These are phyloP conservation scores for Lycium barbarum DNA, from an alignment of 257 asterid genomes.

Conservation along the genomic window DNA sequence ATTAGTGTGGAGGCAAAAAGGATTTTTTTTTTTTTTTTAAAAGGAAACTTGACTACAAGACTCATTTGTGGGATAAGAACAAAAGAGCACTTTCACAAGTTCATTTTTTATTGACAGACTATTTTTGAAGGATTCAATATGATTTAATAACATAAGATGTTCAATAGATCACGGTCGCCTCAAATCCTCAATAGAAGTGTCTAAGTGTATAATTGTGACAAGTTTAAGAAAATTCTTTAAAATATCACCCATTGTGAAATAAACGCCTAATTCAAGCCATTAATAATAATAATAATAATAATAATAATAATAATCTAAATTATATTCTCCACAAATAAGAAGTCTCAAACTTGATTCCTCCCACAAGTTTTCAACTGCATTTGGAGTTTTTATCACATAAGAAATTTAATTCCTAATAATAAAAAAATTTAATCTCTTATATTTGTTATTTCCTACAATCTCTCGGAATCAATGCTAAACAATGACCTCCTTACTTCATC, in stretches of 20 bases:
- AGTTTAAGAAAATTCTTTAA: neutral
- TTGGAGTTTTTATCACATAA: neutral
- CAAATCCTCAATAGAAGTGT: neutral
- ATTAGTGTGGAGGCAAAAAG: neutral
- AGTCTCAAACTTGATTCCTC: neutral
- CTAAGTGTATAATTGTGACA: too few relatives aligned
- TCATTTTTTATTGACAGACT: neutral
- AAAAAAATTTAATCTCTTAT: neutral
- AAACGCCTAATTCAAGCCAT: neutral
- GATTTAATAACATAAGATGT: neutral
- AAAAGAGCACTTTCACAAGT: neutral
- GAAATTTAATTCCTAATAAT: neutral
- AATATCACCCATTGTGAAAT: slow-evolving; percentile 1
- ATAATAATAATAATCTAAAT: neutral
- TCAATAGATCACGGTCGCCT: neutral
- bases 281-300: neutral
- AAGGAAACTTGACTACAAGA: neutral
- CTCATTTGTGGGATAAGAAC: neutral
- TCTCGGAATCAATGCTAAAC: slow-evolving; percentile 35
- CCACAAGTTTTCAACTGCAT: slow-evolving; percentile 12
- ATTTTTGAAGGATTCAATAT: neutral
- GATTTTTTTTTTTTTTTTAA: too few relatives aligned
- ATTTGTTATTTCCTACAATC: slow-evolving; percentile 26
- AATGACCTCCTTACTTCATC: slow-evolving; percentile 19
- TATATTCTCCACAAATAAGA: neutral